Base-by-base conservation (phyloP, 192 early-diverging fungal genomes). In the Cetraspora pellucida region DNA sequence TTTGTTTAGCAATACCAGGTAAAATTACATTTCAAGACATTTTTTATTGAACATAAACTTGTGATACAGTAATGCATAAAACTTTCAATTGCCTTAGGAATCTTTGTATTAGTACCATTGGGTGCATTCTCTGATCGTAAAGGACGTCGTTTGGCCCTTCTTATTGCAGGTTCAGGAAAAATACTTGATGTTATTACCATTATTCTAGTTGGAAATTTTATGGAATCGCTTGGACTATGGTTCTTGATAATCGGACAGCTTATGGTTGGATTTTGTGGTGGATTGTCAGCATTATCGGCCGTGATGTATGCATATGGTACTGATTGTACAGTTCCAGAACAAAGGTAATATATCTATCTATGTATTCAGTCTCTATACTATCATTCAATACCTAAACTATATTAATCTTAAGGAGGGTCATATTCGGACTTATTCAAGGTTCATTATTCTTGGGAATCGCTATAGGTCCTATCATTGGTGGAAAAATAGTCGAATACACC, bases 1-100 rank as follows among this genome's bases (percentile, higher is more conserved):
- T 73, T 23, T 73, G 72, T 59, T 9, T n/a, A 8, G 74, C 74
- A 10, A 3, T 66, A n/a, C 74, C 61, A 58, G 60, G 74, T 66
- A 76, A 66, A 44, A 6, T 37, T 37, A 37, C 37, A 6, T 37
- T 37, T 37, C 1, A 1, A 37, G 7, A 37, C 3, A 37, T 1
- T 37, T 37, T 37, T 7, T 37, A 0, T 37, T 1, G 0, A 37
- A 7, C 37, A 37, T 7, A 37, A 37, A 37, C 37, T 37, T 37
- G 37, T 37, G 1, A 37, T 37, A 7, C 3, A 37, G 7, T 37
- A 1, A 37, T 37, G 37, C 3, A 37, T 37, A 37, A 37, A 37
- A 37, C 37, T 37, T 37, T 1, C 37, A 37, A 6, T 37, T 37
- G 37, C 7, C 7, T 37, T 37, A 76, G 74, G 59, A 6, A 66